Evolutionary conservation across 768 basidiomycete genomes (phyloP).

Genomic region (Crepidotus variabilis): DNA sequence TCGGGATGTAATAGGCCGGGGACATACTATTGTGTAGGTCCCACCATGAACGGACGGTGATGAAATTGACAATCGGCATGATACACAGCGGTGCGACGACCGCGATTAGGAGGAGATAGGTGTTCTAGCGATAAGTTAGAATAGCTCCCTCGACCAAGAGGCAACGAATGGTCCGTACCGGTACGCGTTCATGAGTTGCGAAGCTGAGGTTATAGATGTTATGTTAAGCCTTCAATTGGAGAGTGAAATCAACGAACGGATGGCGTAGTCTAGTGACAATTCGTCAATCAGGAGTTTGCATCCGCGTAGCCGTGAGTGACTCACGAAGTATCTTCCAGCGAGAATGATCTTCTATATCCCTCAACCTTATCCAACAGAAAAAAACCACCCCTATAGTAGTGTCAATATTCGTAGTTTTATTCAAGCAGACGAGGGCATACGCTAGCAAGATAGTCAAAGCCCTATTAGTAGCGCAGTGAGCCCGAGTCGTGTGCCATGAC

Average conservation of each 20-base stretch:
- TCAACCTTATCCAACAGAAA: conserved; percentile 60
- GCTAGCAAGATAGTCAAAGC: conserved; percentile 60
- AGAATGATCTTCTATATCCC: conserved; percentile 77
- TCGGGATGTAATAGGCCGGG: not conserved
- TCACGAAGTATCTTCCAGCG: conserved; percentile 72
- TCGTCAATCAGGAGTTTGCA: conserved; percentile 13
- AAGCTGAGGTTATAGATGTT: conserved; percentile 37
- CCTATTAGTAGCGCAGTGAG: conserved; percentile 36
- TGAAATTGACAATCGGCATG: conserved; percentile 62
- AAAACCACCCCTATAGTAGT: conserved; percentile 47
- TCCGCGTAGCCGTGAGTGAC: conserved; percentile 21
- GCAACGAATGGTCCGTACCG: conserved; percentile 38
- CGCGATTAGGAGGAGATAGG: conserved; percentile 48
- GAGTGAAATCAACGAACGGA: conserved; percentile 28
- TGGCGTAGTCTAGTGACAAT: conserved; percentile 30
- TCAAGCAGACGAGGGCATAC: conserved; percentile 37
- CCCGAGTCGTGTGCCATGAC: conserved; percentile 6
- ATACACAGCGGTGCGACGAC: conserved; percentile 66
- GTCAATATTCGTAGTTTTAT: not conserved
- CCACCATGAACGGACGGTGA: conserved; percentile 84
- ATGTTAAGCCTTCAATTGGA: not conserved
- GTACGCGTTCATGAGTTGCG: conserved; percentile 74
- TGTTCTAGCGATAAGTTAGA: conserved; percentile 27
- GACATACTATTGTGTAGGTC: conserved; percentile 71
- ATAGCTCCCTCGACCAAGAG: conserved; percentile 7